Base-by-base conservation (phyloP, 169 alveolate genomes). In the Eimeria praecox region DNA sequence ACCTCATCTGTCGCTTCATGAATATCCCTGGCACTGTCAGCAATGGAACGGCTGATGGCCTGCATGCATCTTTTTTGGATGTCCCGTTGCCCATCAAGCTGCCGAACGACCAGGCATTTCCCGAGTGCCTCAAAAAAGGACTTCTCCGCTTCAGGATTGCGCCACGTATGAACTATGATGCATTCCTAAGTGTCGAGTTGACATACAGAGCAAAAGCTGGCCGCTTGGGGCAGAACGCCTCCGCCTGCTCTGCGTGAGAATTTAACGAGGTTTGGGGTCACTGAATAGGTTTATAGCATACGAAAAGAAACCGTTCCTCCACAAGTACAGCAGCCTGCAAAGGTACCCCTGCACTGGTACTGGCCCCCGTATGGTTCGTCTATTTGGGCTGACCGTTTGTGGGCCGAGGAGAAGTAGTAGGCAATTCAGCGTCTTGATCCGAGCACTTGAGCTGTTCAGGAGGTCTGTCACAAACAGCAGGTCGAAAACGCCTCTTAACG, bases 21-120 rank as follows among this genome's bases (percentile, higher is more conserved):
- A 87, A 87, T 87, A 30, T 87, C 93, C 33, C 93, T 87, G 59
- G 93, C 93, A 30, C 93, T 87, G 93, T 87, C 93, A 6, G 93
- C 82, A 62, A 87, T 87, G 42, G 93, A 87, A 10, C 93, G 52
- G 71, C 49, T 59, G 44, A 59, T 69, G 54, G 82, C 64, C 64
- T 87, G 93, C 42, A 71, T 16, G 93, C 93, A 87, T 40, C 71
- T 59, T 22, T 62, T 40, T 54, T 87, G 93, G 24, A 87, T 87
- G 80, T 54, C 73, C 33, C 80, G 62, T n/a, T 87, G 93, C 82
- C 82, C 59, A 33, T 87, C 93, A 35, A 87, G 82, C 64, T 64
- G 93, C n/a, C 54, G 33, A 22, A 87, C 80, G 20, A 87, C 38
- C 40, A 87, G 80, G n/a, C 82, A 87, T 2, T 42, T 27, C 56